Percentiles rank a stretch among this genome's conserved stretches.
Conservation (phyloP, 495 filamentous ascomycete species). For the Thermothielavioides terrestris region DNA sequence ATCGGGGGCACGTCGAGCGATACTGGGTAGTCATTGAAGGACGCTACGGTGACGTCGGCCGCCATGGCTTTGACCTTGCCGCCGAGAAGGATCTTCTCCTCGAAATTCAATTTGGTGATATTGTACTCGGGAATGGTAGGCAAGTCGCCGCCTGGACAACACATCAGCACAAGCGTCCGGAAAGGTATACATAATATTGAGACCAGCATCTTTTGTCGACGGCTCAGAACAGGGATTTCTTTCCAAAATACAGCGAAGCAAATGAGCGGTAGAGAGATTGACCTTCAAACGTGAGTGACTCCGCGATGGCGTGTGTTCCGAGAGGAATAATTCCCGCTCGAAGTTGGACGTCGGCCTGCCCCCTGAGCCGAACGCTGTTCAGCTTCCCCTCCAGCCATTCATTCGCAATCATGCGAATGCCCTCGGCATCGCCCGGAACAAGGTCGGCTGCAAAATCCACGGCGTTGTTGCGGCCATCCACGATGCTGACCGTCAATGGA, state of each 20-base stretch:
- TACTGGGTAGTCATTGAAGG: slow-evolving; percentile 67
- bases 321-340: slow-evolving; percentile 71
- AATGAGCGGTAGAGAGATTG: slow-evolving; percentile 52
- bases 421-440: slow-evolving; percentile 64
- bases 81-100: slow-evolving; percentile 49
- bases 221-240: slow-evolving; percentile 36
- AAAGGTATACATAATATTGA: background rate
- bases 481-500: slow-evolving; percentile 60
- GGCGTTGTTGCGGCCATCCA: slow-evolving; percentile 64
- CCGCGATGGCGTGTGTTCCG: slow-evolving; percentile 60
- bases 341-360: slow-evolving; percentile 58
- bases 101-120: slow-evolving; percentile 65
- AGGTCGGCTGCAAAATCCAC: slow-evolving; percentile 74
- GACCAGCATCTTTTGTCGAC: background rate
- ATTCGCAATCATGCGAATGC: slow-evolving; percentile 69
- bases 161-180: slow-evolving; percentile 23
- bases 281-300: slow-evolving; percentile 76
- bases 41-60: slow-evolving; percentile 61
- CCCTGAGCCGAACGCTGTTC: slow-evolving; percentile 55
- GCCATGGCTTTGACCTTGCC: slow-evolving; percentile 57
- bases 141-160: slow-evolving; percentile 49
- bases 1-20: slow-evolving; percentile 66
- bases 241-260: slow-evolving; percentile 42
- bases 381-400: slow-evolving; percentile 80
- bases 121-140: slow-evolving; percentile 70